phyloP scores from a whole-genome alignment of 108 stramenopile species.

The Nannochloropsis salina region DNA sequence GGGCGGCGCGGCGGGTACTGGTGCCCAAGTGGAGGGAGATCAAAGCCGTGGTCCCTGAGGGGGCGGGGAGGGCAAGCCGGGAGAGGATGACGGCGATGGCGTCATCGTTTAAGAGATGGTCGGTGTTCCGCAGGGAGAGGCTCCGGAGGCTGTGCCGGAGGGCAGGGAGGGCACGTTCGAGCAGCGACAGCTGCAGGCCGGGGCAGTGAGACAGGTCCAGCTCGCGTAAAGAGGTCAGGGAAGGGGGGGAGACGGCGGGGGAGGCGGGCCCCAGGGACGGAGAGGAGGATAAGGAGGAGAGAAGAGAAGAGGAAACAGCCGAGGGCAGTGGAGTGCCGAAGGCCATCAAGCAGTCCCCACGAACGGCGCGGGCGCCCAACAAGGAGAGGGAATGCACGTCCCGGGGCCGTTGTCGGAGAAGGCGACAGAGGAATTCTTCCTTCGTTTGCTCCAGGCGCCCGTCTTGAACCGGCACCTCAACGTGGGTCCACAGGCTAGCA shows the following conservation, averaged over 20 bases:
- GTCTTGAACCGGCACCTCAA: background rate
- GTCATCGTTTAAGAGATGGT: background rate
- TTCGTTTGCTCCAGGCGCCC: background rate
- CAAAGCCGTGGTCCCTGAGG: background rate
- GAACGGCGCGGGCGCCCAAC: background rate
- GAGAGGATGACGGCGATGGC: constrained; percentile 5
- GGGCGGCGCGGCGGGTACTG: background rate
- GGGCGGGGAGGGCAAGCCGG: constrained; percentile 7
- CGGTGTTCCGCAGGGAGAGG: constrained; percentile 4
- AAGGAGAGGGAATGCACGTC: background rate
- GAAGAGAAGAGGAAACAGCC: background rate
- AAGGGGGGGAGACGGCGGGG: background rate
- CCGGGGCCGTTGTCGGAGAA: background rate
- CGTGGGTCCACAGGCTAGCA: background rate
- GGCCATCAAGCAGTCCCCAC: background rate
- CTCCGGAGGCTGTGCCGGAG: constrained; percentile 16
- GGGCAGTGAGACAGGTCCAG: background rate
- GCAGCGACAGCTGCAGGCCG: background rate
- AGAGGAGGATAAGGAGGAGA: background rate
- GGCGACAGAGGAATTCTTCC: constrained; percentile 1
- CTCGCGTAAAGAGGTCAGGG: background rate
- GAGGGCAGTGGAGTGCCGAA: background rate
- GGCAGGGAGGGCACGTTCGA: background rate
- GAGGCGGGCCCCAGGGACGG: background rate
- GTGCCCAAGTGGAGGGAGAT: background rate